Conservation (phyloP, 441 rosid species). For the Isatis lusitanica region DNA sequence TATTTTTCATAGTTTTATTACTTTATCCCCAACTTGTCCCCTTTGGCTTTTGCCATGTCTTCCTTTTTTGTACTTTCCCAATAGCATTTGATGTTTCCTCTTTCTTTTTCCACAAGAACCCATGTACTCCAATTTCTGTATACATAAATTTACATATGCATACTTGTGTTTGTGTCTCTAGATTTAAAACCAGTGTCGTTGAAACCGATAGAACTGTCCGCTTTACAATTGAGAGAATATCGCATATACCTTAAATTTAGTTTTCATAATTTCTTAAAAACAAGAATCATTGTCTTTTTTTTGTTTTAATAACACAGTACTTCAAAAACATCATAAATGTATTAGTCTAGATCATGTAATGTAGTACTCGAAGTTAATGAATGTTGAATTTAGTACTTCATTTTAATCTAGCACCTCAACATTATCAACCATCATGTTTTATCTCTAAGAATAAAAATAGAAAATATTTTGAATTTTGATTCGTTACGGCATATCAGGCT, state of each 20-base stretch:
- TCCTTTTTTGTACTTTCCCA: conserved; percentile 26
- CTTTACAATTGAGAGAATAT: neutral
- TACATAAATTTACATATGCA: neutral
- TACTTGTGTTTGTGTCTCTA: neutral
- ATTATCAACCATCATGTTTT: neutral
- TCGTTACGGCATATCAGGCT: conserved; percentile 14
- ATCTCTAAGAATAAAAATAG: neutral
- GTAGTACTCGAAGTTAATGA: neutral
- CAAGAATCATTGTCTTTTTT: neutral
- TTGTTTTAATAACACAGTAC: neutral
- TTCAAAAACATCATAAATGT: neutral
- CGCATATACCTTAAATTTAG: neutral
- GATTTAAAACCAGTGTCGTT: neutral
- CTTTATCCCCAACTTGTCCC: conserved; percentile 33
- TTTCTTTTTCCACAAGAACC: neutral
- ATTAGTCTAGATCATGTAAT: neutral
- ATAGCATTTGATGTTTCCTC: neutral
- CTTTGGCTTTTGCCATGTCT: conserved; percentile 23
- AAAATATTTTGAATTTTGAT: conserved; percentile 3
- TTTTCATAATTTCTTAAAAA: neutral
- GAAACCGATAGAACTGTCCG: neutral
- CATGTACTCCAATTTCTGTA: neutral
- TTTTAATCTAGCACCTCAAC: neutral
- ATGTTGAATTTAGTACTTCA: neutral
- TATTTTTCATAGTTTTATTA: neutral